These are phyloP conservation scores for Pisolithus tinctorius DNA, from an alignment of 768 basidiomycete species.

Conservation along the genomic window DNA sequence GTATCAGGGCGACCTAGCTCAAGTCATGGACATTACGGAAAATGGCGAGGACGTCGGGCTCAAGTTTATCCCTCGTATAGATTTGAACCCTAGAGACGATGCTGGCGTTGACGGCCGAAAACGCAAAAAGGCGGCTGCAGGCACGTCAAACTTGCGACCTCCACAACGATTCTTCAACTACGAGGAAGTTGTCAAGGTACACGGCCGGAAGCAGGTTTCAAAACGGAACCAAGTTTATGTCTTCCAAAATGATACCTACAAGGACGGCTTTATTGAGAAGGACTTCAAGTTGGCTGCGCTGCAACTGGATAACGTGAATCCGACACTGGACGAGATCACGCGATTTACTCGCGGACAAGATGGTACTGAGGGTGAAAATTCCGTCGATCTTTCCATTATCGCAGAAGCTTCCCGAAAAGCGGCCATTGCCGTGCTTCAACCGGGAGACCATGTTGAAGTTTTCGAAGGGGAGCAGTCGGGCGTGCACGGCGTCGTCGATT, in stretches of 20 bases:
- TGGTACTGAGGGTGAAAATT: conserved; percentile 54
- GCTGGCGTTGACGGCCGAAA: conserved; percentile 62
- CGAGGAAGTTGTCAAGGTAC: conserved; percentile 86
- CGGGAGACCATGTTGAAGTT: conserved; percentile 95
- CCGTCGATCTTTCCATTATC: conserved; percentile 85
- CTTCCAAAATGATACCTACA: conserved; percentile 91
- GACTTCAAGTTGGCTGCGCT: conserved; percentile 81
- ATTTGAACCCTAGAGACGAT: conserved; percentile 87
- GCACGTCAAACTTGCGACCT: conserved; percentile 61
- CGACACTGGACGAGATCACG: conserved; percentile 94
- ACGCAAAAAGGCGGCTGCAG: conserved; percentile 57
- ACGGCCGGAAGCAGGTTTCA: conserved; percentile 69
- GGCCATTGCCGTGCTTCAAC: conserved; percentile 91
- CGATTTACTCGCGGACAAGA: conserved; percentile 77
- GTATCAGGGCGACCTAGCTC: conserved; percentile 91
- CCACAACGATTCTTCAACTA: conserved; percentile 90
- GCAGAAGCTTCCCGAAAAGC: conserved; percentile 89
- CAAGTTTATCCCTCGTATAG: conserved; percentile 96
- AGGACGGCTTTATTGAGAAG: conserved; percentile 93
- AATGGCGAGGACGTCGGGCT: conserved; percentile 90
- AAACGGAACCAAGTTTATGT: conserved; percentile 72
- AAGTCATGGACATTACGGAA: conserved; percentile 90
- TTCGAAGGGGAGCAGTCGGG: conserved; percentile 96
- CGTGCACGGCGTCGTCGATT: conserved; percentile 86
- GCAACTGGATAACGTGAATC: conserved; percentile 83